A percentile compares a stretch with the other conserved stretches of the same genome.
Evolutionary conservation across 2,329 filamentous ascomycete genomes (phyloP).

Genomic region (Passalora sequoiae): DNA sequence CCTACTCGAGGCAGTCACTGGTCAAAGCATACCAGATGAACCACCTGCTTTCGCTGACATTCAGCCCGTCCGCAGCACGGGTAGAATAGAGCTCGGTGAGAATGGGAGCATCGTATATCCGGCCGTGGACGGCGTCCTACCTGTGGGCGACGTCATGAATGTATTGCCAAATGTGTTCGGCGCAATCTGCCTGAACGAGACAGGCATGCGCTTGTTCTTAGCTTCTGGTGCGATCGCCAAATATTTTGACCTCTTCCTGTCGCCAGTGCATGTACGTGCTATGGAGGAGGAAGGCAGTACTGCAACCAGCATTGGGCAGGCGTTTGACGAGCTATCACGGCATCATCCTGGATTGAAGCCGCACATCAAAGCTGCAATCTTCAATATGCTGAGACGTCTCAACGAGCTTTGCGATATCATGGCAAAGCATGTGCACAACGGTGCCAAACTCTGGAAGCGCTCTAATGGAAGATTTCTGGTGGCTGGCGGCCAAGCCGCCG

Average conservation of each 20-base stretch:
- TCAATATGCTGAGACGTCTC: constrained; percentile 83
- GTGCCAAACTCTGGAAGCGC: constrained; percentile 65
- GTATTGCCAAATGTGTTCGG: constrained; percentile 84
- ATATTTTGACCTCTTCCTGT: constrained; percentile 96
- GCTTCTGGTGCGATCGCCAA: constrained; percentile 74
- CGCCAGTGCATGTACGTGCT: constrained; percentile 76
- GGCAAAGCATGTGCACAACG: constrained; percentile 64
- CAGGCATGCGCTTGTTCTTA: constrained; percentile 81
- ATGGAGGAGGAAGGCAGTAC: constrained; percentile 66
- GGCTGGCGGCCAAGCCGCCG: constrained; percentile 36
- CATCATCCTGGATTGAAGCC: constrained; percentile 83
- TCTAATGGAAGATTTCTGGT: constrained; percentile 40
- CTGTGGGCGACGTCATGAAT: constrained; percentile 82
- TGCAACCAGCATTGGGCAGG: constrained; percentile 68
- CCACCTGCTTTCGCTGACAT: constrained; percentile 25
- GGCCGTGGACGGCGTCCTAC: constrained; percentile 59
- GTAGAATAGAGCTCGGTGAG: constrained; percentile 9
- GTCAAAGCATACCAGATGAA: constrained; percentile 22
- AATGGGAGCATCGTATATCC: constrained; percentile 27
- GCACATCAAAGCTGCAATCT: constrained; percentile 75
- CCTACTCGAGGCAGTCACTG: constrained; percentile 74
- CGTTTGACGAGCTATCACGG: constrained; percentile 89
- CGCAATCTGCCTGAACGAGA: constrained; percentile 85
- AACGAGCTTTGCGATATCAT: constrained; percentile 67
- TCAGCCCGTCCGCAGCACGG: constrained; percentile 6